Evolutionary conservation across 2,329 filamentous ascomycete genomes (phyloP), one percentile per base, ranked within the genome.

Genomic region (Epichloe gansuensis): DNA sequence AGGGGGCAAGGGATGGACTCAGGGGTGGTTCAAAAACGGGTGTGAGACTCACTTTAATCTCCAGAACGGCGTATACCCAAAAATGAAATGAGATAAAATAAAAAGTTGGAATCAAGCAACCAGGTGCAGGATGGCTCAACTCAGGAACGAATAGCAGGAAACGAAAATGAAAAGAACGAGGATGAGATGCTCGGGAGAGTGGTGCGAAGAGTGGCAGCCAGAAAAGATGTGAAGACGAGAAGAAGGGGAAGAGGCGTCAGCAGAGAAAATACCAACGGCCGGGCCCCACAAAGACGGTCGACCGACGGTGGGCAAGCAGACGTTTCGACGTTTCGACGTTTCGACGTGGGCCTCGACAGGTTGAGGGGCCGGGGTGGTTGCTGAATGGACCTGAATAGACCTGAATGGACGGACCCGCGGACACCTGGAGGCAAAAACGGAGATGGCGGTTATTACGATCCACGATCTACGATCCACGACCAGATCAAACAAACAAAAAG

Each of bases 11-110:
- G 60, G 62, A 60, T 56, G 61, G 58, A 62, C 58, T 59, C 43
- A 61, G 56, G 56, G 42, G 25, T 41, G 34, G n/a, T 48, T 39
- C 34, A 25, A 17, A 43, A 28, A 13, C 25, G 31, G 45, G 45
- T 45, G 52, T 15, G 11, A 48, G 58, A 68, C 66, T 68, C 63
- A 68, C 66, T 67, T 67, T 66, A 63, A 67, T 66, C 54, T 65
- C 61, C 56, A 61, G 56, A 57, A 54, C 54, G 31, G 38, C 23
- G 13, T 35, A 37, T 42, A 51, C 45, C 38, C 34, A 35, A 54
- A 21, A 41, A 13, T 12, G n/a, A 15, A 13, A 39, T 15, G 25
- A 38, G 15, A n/a, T 11, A 42, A 17, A 17, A 23, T 4, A 5
- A 17, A 4, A 46, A 31, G 34, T 21, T 15, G 7, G 9, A 21